Percentiles rank a stretch among this genome's conserved stretches.
Evolutionary conservation across 352 stramenopile species (phyloP).

Genomic region (Phytophthora sp.): DNA sequence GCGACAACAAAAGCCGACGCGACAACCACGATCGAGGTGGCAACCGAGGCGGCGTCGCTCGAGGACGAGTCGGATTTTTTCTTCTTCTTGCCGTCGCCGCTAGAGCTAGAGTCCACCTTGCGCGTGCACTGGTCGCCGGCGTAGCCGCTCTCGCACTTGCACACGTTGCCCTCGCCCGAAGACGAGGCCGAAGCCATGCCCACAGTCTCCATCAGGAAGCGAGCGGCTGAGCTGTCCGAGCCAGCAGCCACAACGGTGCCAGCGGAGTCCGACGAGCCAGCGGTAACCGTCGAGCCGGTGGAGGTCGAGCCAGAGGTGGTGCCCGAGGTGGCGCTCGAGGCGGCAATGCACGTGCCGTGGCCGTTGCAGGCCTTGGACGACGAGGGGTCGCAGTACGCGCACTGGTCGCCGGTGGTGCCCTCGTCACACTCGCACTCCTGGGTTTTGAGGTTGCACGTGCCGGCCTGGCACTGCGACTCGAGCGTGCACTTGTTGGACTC

Average conservation of each 20-base stretch:
- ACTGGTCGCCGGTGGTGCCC: conserved; percentile 75
- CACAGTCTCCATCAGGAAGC: conserved; percentile 36
- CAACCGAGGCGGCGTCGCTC: conserved; percentile 33
- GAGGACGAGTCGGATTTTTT: conserved; percentile 25
- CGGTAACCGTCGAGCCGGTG: no score
- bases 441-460: conserved; percentile 64
- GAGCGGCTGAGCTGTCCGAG: conserved; percentile 19
- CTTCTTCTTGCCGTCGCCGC: conserved; percentile 25
- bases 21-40: conserved; percentile 36
- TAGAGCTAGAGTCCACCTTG: conserved; percentile 47
- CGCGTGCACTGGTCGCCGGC: conserved; percentile 64
- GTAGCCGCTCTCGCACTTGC: conserved; percentile 64
- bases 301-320: conserved; percentile 36
- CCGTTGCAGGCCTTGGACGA: conserved; percentile 64
- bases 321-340: conserved; percentile 26
- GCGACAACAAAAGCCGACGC: conserved; percentile 35
- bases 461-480: conserved; percentile 67
- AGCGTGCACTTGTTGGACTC: conserved; percentile 74
- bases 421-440: conserved; percentile 69
- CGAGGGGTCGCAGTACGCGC: conserved; percentile 63
- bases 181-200: conserved; percentile 35
- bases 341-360: conserved; percentile 58
- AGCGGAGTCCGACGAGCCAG: conserved; percentile 14
- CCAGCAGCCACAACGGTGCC: conserved; percentile 21
- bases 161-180: conserved; percentile 39